Conservation (phyloP, 73 alveolate species). For the Paramecium primaurelia region DNA sequence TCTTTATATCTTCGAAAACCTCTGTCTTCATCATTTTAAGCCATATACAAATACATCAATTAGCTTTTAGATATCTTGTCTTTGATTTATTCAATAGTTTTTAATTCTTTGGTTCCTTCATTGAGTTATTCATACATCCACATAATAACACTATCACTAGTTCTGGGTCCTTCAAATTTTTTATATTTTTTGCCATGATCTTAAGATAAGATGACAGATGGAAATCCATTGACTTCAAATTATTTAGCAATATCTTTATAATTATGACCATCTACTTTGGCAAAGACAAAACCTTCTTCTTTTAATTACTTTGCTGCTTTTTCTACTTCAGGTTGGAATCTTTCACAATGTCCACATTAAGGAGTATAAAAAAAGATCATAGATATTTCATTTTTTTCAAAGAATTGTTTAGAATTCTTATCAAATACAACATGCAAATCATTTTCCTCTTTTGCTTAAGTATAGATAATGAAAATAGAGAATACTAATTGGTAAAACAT, state of each 20-base stretch:
- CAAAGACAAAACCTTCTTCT: constrained; percentile 31
- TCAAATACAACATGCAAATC: not conserved
- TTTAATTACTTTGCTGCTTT: constrained; percentile 29
- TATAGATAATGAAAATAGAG: not conserved
- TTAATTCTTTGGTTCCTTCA: not conserved
- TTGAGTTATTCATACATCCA: constrained; percentile 38
- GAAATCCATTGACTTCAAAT: constrained; percentile 46
- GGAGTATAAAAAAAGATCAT: constrained; percentile 38
- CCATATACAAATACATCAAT: not conserved
- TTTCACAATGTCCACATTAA: constrained; percentile 44
- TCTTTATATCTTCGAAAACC: constrained; percentile 14
- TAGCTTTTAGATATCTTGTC: not conserved
- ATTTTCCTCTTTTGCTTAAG: constrained; percentile 27
- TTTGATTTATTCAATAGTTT: not conserved
- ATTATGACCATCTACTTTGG: constrained; percentile 35
- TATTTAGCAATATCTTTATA: constrained; percentile 23
- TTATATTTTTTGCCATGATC: not conserved
- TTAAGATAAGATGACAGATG: not conserved
- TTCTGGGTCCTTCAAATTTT: constrained; percentile 47
- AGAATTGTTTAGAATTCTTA: not conserved
- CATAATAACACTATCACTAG: constrained; percentile 26
- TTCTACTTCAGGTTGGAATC: constrained; percentile 40
- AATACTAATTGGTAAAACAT: not conserved
- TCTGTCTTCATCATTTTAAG: constrained; percentile 12
- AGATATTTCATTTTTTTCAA: not conserved